These are phyloP conservation scores for Plasmodium relictum DNA, from an alignment of 169 alveolate species.

Conservation along the genomic window DNA sequence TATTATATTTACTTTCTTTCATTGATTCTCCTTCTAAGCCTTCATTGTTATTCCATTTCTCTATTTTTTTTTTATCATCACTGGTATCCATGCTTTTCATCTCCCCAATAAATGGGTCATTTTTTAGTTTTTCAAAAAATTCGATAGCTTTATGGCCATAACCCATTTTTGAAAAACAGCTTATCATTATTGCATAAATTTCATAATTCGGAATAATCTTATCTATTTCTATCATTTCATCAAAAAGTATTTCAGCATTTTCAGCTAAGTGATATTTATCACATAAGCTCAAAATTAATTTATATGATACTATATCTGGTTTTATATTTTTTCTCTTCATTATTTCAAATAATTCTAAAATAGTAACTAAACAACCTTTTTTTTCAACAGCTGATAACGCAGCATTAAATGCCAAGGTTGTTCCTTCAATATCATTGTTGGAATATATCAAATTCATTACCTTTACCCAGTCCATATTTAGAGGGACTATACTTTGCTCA, in stretches of 20 bases:
- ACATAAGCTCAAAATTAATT: constrained; percentile 44
- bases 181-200: constrained; percentile 70
- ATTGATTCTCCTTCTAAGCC: neutral
- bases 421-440: constrained; percentile 49
- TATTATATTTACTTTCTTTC: constrained; percentile 16
- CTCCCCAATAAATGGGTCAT: constrained; percentile 61
- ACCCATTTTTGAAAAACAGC: constrained; percentile 67
- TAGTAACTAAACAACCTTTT: constrained; percentile 55
- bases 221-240: constrained; percentile 68
- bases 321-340: constrained; percentile 75
- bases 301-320: constrained; percentile 73
- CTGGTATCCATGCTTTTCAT: neutral
- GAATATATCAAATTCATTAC: constrained; percentile 61
- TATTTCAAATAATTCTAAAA: constrained; percentile 54
- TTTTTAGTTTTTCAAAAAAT: constrained; percentile 48
- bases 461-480: constrained; percentile 72
- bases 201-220: constrained; percentile 62
- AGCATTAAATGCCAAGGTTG: constrained; percentile 65
- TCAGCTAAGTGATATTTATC: constrained; percentile 65
- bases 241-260: constrained; percentile 62
- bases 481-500: constrained; percentile 55
- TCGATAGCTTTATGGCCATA: constrained; percentile 62
- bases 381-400: constrained; percentile 75
- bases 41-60: constrained; percentile 14
- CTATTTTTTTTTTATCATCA: neutral